Percentiles rank a stretch among this genome's conserved stretches.
These are phyloP conservation scores for Tetramitus jugosus DNA, from an alignment of 208 protist genomes.

Conservation along the genomic window DNA sequence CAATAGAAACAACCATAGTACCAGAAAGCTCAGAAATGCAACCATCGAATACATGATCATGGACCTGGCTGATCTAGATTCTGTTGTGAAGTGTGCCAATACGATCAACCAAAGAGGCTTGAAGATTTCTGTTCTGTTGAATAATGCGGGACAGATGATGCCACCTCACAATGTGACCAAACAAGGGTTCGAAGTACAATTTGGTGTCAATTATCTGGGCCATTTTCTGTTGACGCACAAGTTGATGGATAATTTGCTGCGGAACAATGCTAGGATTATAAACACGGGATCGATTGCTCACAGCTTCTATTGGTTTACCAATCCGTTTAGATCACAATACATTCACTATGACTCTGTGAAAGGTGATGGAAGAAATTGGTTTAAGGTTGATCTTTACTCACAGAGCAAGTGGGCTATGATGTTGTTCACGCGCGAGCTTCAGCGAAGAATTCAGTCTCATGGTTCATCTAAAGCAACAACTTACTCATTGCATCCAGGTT, in stretches of 20 bases:
- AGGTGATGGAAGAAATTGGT: too few species aligned
- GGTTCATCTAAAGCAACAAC: too few species aligned
- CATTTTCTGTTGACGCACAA: not conserved
- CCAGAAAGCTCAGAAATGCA: too few species aligned
- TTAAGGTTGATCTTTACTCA: not conserved
- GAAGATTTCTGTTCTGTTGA: too few species aligned
- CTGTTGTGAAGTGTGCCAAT: too few species aligned
- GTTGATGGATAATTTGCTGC: not conserved
- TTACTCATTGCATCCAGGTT: not conserved
- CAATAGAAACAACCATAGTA: not conserved
- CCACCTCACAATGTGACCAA: not conserved
- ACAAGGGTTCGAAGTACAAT: conserved; percentile 7
- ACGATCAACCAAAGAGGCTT: too few species aligned
- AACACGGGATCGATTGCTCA: not conserved
- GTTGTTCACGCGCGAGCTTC: not conserved
- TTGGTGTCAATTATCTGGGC: not conserved
- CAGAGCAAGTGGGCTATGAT: not conserved
- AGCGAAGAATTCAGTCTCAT: not conserved
- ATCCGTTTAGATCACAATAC: too few species aligned
- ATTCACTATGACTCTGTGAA: too few species aligned
- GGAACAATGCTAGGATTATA: not conserved
- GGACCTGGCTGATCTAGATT: conserved; percentile 13
- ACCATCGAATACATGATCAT: conserved; percentile 3
- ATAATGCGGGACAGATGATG: conserved; percentile 19
- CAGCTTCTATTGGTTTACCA: too few species aligned